phyloP scores from a whole-genome alignment of 2,329 filamentous ascomycete genomes.

The Fusarium miscanthi region DNA sequence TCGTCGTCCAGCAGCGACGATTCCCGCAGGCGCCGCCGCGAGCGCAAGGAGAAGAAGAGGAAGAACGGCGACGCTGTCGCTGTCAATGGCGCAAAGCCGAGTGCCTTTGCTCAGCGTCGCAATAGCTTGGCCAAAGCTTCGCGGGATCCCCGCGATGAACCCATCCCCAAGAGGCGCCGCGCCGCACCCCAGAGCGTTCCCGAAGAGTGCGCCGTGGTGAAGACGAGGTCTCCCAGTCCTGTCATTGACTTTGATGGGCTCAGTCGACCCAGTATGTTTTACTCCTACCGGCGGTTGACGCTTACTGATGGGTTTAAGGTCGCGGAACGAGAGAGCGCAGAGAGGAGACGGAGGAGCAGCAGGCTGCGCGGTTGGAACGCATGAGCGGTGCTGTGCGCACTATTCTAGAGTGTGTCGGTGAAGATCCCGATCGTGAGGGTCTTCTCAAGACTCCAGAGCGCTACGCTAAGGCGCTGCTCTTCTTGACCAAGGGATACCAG shows the following conservation, averaged over 20 bases:
- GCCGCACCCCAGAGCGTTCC: conserved; percentile 5
- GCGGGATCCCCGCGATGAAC: conserved; percentile 69
- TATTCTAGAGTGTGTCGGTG: conserved; percentile 75
- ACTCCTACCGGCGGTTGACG: background rate
- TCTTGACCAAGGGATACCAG: conserved; percentile 97
- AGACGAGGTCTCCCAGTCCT: conserved; percentile 58
- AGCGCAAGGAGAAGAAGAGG: conserved; percentile 40
- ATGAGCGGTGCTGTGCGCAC: conserved; percentile 73
- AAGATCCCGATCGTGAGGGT: conserved; percentile 74
- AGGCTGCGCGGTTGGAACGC: conserved; percentile 64
- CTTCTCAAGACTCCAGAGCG: conserved; percentile 78
- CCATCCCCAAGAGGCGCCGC: conserved; percentile 56
- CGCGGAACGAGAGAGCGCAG: conserved; percentile 72
- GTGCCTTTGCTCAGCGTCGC: conserved; percentile 56
- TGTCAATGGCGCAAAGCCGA: conserved; percentile 46
- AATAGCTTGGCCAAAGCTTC: conserved; percentile 70
- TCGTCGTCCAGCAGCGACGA: conserved; percentile 49
- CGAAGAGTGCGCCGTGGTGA: conserved; percentile 23
- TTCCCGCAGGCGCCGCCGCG: conserved; percentile 46
- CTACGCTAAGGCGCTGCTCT: conserved; percentile 95
- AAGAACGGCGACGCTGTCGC: conserved; percentile 41
- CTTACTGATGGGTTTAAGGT: conserved; percentile 56
- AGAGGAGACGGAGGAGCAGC: conserved; percentile 62
- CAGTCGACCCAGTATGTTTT: conserved; percentile 64
- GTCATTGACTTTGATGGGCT: conserved; percentile 72